Percentiles rank a stretch among this genome's conserved stretches.
Evolutionary conservation across 805 yeast species (phyloP).

Genomic region (Candida krabiensis): DNA sequence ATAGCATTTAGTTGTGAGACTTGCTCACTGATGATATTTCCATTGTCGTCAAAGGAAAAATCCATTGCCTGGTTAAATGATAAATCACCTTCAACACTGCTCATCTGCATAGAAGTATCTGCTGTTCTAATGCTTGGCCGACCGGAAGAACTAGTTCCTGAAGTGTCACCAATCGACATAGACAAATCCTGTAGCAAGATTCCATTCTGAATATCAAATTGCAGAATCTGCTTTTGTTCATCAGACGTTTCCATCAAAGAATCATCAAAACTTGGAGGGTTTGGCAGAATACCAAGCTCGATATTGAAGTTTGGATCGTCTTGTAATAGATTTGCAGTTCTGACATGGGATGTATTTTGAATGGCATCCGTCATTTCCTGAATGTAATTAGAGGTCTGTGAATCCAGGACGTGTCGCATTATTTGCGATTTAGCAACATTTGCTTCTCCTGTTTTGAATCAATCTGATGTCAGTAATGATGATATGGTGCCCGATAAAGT

Average conservation of each 20-base stretch:
- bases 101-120: constrained; percentile 10
- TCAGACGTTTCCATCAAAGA: background rate
- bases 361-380: constrained; percentile 8
- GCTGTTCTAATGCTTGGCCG: constrained; percentile 8
- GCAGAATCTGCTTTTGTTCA: constrained; percentile 6
- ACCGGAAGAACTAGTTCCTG: constrained; percentile 9
- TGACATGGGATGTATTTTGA: constrained; percentile 6
- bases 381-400: background rate
- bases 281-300: constrained; percentile 31
- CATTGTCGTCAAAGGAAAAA: constrained; percentile 16
- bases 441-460: constrained; percentile 17
- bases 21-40: constrained; percentile 10
- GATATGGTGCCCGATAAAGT: too few species aligned
- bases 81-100: background rate
- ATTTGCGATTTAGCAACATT: constrained; percentile 13
- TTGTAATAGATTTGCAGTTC: constrained; percentile 11
- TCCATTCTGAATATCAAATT: constrained; percentile 11
- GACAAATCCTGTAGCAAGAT: constrained; percentile 11
- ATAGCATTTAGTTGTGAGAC: constrained; percentile 7
- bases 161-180: constrained; percentile 4
- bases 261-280: constrained; percentile 3
- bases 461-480: too few species aligned
- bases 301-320: constrained; percentile 42
- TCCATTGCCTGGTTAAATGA: constrained; percentile 12
- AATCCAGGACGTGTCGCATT: constrained; percentile 9